These are phyloP conservation scores for Fusarium paranaense DNA, from an alignment of 2,329 filamentous ascomycete species.

Conservation along the genomic window DNA sequence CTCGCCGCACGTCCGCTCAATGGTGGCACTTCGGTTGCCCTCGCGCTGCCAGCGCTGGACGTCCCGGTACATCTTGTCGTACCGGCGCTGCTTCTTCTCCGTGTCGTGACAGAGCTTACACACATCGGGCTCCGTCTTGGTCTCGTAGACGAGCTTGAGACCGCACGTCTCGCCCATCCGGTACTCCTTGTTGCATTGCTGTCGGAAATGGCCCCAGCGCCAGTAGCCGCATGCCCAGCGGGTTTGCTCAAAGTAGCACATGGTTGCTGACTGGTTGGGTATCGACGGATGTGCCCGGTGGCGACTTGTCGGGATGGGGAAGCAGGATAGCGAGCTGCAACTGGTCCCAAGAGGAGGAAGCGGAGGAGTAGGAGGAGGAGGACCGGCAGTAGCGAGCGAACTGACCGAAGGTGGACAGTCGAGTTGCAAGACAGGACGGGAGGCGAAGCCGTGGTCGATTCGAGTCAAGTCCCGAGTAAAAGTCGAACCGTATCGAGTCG, in stretches of 20 bases:
- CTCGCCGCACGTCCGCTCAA: constrained; percentile 77
- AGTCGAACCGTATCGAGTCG: constrained; percentile 14
- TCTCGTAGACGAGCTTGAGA: constrained; percentile 87
- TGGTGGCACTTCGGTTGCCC: constrained; percentile 78
- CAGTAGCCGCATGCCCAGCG: constrained; percentile 88
- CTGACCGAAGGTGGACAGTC: constrained; percentile 29
- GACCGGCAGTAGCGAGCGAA: constrained; percentile 7
- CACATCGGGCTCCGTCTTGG: constrained; percentile 69
- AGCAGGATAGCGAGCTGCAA: constrained; percentile 7
- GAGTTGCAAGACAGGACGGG: constrained; percentile 16
- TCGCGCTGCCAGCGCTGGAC: constrained; percentile 82
- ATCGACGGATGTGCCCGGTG: constrained; percentile 25
- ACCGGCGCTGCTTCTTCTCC: constrained; percentile 83
- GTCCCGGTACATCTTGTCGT: constrained; percentile 79
- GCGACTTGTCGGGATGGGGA: constrained; percentile 11
- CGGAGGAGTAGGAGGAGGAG: constrained; percentile 19
- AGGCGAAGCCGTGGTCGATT: constrained; percentile 30
- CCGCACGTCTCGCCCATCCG: constrained; percentile 97
- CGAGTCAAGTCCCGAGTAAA: constrained; percentile 32
- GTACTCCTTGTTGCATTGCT: constrained; percentile 95
- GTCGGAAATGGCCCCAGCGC: constrained; percentile 93
- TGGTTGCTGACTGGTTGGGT: constrained; percentile 55
- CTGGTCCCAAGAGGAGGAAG: constrained; percentile 16
- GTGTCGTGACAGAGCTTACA: constrained; percentile 93
- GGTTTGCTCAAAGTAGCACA: constrained; percentile 98